Conservation (phyloP, 257 asterid species). For the Primulina tabacum region DNA sequence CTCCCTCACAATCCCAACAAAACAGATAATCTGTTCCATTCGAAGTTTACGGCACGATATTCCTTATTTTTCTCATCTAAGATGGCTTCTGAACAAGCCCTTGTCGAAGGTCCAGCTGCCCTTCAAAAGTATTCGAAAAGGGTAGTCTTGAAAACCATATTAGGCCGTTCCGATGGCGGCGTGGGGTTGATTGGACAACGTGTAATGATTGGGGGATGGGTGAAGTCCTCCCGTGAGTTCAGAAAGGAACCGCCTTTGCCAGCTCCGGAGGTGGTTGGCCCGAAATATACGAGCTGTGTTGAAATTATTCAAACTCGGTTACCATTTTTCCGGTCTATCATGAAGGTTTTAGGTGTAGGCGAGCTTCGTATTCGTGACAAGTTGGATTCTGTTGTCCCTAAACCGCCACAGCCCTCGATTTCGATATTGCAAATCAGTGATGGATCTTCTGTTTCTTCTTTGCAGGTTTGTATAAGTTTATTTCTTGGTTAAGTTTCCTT, state of each 20-base stretch:
- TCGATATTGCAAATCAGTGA: conserved; percentile 63
- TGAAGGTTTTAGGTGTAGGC: conserved; percentile 56
- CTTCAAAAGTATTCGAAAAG: conserved; percentile 55
- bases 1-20: conserved; percentile 23
- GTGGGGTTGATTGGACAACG: conserved; percentile 52
- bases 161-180: conserved; percentile 53
- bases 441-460: conserved; percentile 65
- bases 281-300: conserved; percentile 52
- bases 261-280: conserved; percentile 26
- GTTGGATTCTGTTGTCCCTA: conserved; percentile 41
- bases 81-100: conserved; percentile 55
- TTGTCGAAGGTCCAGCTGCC: conserved; percentile 32
- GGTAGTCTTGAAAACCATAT: conserved; percentile 52
- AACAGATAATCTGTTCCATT: not conserved
- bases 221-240: conserved; percentile 69
- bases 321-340: conserved; percentile 54
- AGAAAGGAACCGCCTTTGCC: conserved; percentile 34
- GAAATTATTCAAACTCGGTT: conserved; percentile 60
- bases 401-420: conserved; percentile 51
- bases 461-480: conserved; percentile 42
- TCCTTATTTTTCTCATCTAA: not conserved
- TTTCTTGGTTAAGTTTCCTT: not conserved
- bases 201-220: conserved; percentile 87
- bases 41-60: not conserved
- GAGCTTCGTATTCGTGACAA: conserved; percentile 50